Evolutionary conservation across 208 protist species (phyloP).

Genomic region (Wallacemonas sp.): DNA sequence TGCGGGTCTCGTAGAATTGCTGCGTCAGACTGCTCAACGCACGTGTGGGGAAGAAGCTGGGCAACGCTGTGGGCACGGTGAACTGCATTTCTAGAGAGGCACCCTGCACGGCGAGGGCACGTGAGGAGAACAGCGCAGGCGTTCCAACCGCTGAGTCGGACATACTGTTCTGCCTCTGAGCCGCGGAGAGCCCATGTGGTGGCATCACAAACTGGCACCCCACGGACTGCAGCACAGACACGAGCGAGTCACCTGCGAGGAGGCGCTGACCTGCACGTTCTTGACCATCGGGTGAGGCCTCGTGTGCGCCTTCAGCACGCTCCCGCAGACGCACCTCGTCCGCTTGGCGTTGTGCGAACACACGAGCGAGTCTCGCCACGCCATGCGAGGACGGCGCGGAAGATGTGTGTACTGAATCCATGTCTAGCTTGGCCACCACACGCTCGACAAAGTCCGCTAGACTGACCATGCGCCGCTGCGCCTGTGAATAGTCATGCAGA

Average conservation of each 20-base stretch:
- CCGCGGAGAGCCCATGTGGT: constrained; percentile 25
- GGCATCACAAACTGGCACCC: constrained; percentile 66
- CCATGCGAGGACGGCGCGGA: neutral
- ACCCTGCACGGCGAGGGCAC: constrained; percentile 26
- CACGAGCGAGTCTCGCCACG: neutral
- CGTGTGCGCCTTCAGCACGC: too few species aligned
- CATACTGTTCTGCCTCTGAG: too few species aligned
- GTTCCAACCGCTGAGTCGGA: neutral
- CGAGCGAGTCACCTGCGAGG: constrained; percentile 2
- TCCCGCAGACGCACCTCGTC: too few species aligned
- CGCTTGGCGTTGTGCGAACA: neutral
- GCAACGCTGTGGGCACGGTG: constrained; percentile 55
- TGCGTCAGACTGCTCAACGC: constrained; percentile 17
- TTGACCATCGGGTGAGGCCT: too few species aligned
- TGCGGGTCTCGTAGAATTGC: constrained; percentile 13
- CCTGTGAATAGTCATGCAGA: constrained; percentile 59
- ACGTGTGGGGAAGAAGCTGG: constrained; percentile 51
- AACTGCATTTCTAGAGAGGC: constrained; percentile 59
- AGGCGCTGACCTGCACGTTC: neutral
- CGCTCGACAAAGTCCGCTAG: constrained; percentile 68
- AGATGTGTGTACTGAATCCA: neutral
- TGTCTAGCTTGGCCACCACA: constrained; percentile 56
- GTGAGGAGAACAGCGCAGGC: constrained; percentile 21
- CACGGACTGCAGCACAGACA: constrained; percentile 42
- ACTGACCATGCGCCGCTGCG: constrained; percentile 48